Evolutionary conservation across 2,329 filamentous ascomycete genomes (phyloP), one percentile per base, ranked within the genome.

Genomic region (Ophiosphaerella narmari): DNA sequence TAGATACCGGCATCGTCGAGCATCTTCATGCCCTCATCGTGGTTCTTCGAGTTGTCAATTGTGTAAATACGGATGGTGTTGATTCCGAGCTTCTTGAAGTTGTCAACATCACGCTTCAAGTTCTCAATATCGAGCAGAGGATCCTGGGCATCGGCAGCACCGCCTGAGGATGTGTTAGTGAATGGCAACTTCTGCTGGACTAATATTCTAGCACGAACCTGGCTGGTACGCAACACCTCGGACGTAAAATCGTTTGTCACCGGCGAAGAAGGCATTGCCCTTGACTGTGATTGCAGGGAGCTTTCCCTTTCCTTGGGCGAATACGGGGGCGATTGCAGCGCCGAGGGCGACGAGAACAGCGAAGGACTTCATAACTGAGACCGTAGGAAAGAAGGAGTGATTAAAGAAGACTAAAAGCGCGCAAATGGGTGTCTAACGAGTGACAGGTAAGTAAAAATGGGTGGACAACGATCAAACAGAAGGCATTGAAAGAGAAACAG

Each of bases 41-140:
- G 92, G 74, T 87, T 79, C 66, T 81, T 76, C 42, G 86, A 87
- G 82, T 96, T 96, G 79, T 97, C 92, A 61, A 95, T 86, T 7
- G 88, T 90, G 81, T 96, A 97, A 57, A 96, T 88, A 75, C 92
- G 91, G 69, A 97, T 82, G 16, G 91, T 91, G 80, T 97, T 97
- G 76, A 96, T 80, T 32, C 91, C 91, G 45, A 97, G 81, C 58
- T 91, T 82, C 78, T 90, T 84, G 84, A 96, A 96, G 72, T 90
- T 81, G 45, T 78, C 75, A 60, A 96, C 87, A 70, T 95, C 91
- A 57, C 91, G 88, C 71, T 82, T 80, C 81, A 92, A 93, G 66
- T 80, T 75, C 4, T 75, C 73, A 29, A 80, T 66, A 64, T 95
- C 86, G 53, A 89, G 86, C 41, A 96, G 85, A 54, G 91, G 90